Conservation (phyloP, 83 land plant species). For the Picea abies region DNA sequence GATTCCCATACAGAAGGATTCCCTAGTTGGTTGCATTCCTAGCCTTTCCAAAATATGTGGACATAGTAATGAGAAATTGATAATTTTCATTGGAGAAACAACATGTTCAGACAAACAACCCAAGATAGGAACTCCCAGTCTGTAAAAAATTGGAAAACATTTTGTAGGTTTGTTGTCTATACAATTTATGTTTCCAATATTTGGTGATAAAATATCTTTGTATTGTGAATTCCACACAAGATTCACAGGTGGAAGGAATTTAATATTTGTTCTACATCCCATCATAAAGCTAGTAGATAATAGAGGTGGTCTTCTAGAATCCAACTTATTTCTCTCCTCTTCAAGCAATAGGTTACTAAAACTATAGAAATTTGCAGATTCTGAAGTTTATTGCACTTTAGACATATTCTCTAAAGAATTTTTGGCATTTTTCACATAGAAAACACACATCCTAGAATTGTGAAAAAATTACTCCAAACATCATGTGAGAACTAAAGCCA, state of each 20-base stretch:
- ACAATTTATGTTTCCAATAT: constrained; percentile 12
- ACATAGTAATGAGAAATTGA: constrained; percentile 40
- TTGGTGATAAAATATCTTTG: background rate
- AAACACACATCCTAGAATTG: constrained; percentile 39
- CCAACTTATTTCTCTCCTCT: too few relatives aligned
- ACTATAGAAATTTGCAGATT: constrained; percentile 1
- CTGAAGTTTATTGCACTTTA: background rate
- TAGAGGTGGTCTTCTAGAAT: background rate
- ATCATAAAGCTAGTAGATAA: constrained; percentile 23
- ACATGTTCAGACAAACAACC: constrained; percentile 86
- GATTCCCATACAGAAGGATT: constrained; percentile 31
- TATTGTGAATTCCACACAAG: background rate
- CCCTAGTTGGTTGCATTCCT: too few relatives aligned
- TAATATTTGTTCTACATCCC: constrained; percentile 38
- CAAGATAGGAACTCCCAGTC: constrained; percentile 21
- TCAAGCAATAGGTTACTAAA: background rate
- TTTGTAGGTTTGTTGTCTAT: constrained; percentile 16
- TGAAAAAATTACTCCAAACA: constrained; percentile 62
- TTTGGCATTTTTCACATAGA: constrained; percentile 35
- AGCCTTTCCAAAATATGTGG: constrained; percentile 21
- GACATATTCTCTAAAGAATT: background rate
- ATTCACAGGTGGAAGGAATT: constrained; percentile 21
- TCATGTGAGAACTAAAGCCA: constrained; percentile 49
- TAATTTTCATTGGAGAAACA: constrained; percentile 62
- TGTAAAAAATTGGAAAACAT: constrained; percentile 23